Evolutionary conservation across 768 basidiomycete genomes (phyloP).

Genomic region (Hypholoma fasciculare): DNA sequence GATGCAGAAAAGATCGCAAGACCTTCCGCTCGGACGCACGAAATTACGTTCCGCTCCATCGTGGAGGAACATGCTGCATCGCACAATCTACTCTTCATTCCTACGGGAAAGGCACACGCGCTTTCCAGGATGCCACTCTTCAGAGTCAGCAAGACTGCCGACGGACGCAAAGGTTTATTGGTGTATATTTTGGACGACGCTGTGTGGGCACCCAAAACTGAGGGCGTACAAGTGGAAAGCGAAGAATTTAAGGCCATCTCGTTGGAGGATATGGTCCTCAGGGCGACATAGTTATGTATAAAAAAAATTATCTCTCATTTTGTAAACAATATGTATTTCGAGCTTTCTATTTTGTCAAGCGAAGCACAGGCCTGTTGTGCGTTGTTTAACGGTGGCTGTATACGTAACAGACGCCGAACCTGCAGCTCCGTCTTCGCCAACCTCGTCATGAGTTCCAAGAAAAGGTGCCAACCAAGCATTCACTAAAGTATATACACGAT

Average conservation of each 20-base stretch:
- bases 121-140: conserved; percentile 88
- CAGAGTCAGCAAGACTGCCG: conserved; percentile 73
- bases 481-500: neutral
- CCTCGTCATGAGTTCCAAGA: conserved; percentile 22
- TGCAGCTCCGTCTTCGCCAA: neutral
- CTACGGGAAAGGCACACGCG: conserved; percentile 83
- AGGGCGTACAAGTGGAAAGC: conserved; percentile 43
- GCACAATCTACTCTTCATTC: conserved; percentile 88
- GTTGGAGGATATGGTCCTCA: conserved; percentile 85
- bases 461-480: conserved; percentile 17
- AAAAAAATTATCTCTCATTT: neutral
- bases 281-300: conserved; percentile 35
- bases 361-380: conserved; percentile 5
- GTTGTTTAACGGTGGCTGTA: conserved; percentile 10
- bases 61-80: conserved; percentile 88
- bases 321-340: neutral
- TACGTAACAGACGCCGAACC: neutral
- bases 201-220: conserved; percentile 73
- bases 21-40: conserved; percentile 59
- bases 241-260: conserved; percentile 76
- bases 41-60: conserved; percentile 90
- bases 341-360: too few species aligned
- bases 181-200: conserved; percentile 94
- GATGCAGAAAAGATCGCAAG: conserved; percentile 35
- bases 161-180: conserved; percentile 84